Conservation (phyloP, 148 eudicot genomes). For the Chenopodium suecicum region DNA sequence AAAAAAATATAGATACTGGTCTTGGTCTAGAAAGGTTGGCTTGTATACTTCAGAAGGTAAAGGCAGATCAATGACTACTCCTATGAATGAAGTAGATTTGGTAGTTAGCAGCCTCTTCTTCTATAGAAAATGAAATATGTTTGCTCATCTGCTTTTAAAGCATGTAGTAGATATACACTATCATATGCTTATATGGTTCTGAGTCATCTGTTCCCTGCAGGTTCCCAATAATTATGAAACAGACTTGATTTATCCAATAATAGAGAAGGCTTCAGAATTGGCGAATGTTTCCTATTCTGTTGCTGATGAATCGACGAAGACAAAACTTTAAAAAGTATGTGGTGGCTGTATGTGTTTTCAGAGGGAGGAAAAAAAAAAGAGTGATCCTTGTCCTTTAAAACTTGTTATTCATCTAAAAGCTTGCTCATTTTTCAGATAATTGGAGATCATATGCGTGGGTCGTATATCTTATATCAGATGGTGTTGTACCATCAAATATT, state of each 20-base stretch:
- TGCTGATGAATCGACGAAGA: constrained; percentile 71
- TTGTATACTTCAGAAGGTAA: constrained; percentile 90
- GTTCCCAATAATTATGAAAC: constrained; percentile 96
- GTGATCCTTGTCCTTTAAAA: background rate
- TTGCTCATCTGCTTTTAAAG: background rate
- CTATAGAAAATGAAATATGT: background rate
- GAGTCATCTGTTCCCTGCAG: constrained; percentile 44
- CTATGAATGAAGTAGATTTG: background rate
- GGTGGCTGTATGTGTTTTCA: background rate
- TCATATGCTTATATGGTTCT: background rate
- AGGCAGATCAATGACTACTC: constrained; percentile 6
- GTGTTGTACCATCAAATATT: constrained; percentile 87
- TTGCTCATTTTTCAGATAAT: constrained; percentile 52
- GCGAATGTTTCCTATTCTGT: constrained; percentile 69
- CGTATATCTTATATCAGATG: constrained; percentile 94
- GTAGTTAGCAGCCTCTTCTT: constrained; percentile 15
- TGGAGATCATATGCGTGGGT: constrained; percentile 97
- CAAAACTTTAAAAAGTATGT: constrained; percentile 70
- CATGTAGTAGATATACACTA: background rate
- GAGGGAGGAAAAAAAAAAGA: background rate
- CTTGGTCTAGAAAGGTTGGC: constrained; percentile 96
- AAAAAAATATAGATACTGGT: constrained; percentile 95
- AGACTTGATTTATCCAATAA: constrained; percentile 84
- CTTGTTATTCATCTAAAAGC: background rate
- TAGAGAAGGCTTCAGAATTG: constrained; percentile 80